Evolutionary conservation across 805 yeast genomes (phyloP).

Genomic region (Hanseniaspora thailandica): DNA sequence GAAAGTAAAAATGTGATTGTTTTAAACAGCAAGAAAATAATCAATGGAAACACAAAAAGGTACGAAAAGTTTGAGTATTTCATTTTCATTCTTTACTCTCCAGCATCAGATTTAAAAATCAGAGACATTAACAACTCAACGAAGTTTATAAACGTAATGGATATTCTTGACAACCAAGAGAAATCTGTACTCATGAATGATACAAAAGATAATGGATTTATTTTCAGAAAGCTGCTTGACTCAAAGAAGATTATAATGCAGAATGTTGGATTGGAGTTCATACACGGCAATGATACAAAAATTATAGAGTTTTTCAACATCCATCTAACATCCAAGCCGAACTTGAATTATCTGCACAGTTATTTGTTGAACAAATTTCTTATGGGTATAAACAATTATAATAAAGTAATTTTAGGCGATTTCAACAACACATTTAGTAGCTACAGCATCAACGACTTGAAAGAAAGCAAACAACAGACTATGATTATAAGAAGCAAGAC

Average conservation of each 20-base stretch:
- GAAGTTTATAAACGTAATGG: neutral
- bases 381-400: neutral
- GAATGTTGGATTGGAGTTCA: neutral
- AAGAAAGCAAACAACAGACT: neutral
- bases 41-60: neutral
- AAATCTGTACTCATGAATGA: neutral
- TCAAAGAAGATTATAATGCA: constrained; percentile 1
- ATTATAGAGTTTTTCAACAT: constrained; percentile 6
- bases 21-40: constrained; percentile 5
- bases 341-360: constrained; percentile 8
- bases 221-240: constrained; percentile 8
- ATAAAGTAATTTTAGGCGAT: constrained; percentile 6
- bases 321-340: constrained; percentile 9
- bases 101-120: neutral
- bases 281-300: neutral
- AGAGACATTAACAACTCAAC: neutral
- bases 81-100: neutral
- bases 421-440: constrained; percentile 12
- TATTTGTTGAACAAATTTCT: constrained; percentile 9
- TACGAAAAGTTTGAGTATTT: constrained; percentile 10
- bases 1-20: neutral
- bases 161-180: neutral
- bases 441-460: neutral
- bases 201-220: neutral
- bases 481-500: constrained; percentile 6